phyloP scores from a whole-genome alignment of 306 rosid genomes.

The Dicorynia guianensis region DNA sequence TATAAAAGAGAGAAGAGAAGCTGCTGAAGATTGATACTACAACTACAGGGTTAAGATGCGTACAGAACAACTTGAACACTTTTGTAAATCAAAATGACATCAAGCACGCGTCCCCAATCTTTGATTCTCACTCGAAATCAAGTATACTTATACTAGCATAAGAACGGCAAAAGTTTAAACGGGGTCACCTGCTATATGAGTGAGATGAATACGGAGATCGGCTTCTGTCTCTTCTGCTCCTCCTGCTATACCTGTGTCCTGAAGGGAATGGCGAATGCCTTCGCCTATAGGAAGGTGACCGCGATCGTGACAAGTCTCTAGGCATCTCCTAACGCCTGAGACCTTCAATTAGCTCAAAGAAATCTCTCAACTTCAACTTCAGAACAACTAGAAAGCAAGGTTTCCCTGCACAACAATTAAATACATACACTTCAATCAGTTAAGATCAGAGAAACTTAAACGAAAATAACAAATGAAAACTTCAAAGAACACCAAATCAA shows the following conservation, averaged over 20 bases:
- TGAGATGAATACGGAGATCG: constrained; percentile 82
- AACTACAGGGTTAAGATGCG: constrained; percentile 43
- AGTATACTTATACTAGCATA: constrained; percentile 15
- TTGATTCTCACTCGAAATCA: constrained; percentile 25
- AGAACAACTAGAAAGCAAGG: neutral
- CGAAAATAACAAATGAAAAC: neutral
- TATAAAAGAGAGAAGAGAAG: constrained; percentile 23
- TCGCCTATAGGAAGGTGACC: constrained; percentile 83
- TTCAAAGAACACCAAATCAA: too few species aligned
- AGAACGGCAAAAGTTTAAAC: constrained; percentile 54
- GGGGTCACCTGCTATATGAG: constrained; percentile 88
- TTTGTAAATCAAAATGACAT: constrained; percentile 50
- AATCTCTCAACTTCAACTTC: constrained; percentile 4
- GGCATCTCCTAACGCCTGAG: constrained; percentile 70
- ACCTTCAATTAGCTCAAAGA: constrained; percentile 33
- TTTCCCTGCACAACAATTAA: constrained; percentile 32
- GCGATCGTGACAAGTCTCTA: constrained; percentile 82
- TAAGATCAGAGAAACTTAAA: neutral
- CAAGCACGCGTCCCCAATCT: constrained; percentile 44
- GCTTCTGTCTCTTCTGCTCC: constrained; percentile 84
- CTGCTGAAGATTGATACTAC: constrained; percentile 1
- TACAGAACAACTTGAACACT: constrained; percentile 44
- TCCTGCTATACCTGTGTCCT: constrained; percentile 71
- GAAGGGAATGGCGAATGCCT: constrained; percentile 86
- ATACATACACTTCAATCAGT: neutral